Conservation (phyloP, 352 stramenopile genomes). For the Blastocystis hominis region DNA sequence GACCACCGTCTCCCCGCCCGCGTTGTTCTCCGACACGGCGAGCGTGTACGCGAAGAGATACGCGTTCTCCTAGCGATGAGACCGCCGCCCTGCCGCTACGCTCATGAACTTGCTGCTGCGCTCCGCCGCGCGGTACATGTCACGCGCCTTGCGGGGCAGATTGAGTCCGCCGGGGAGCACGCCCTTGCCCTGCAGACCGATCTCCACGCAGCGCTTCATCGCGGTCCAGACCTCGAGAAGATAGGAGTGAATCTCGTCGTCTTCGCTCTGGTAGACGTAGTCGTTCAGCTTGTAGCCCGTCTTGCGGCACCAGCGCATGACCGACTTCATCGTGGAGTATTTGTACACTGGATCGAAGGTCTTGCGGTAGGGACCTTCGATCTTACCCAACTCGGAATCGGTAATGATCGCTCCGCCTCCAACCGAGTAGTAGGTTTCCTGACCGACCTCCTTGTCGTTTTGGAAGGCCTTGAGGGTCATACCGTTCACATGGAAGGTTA, state of each 20-base stretch:
- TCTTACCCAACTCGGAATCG: conserved; percentile 53
- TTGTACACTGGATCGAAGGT: conserved; percentile 55
- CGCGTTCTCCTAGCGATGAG: conserved; percentile 18
- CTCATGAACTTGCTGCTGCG: conserved; percentile 1
- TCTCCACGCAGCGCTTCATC: conserved; percentile 60
- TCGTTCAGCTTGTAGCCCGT: conserved; percentile 51
- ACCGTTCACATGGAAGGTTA: conserved; percentile 59
- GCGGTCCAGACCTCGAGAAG: conserved; percentile 59
- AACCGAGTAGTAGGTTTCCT: conserved; percentile 61
- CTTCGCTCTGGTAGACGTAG: conserved; percentile 54
- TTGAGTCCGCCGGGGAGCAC: conserved; percentile 59
- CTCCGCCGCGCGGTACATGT: conserved; percentile 57
- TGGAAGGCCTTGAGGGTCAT: conserved; percentile 59
- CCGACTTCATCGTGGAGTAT: conserved; percentile 58
- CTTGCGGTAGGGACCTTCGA: conserved; percentile 45
- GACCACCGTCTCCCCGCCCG: conserved; percentile 57
- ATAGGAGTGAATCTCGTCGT: conserved; percentile 57
- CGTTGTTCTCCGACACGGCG: conserved; percentile 61
- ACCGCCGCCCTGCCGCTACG: not conserved
- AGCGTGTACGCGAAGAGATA: conserved; percentile 60
- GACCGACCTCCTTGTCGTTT: not conserved
- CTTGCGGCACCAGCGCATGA: conserved; percentile 38
- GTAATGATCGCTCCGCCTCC: conserved; percentile 60
- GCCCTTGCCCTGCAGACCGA: conserved; percentile 52
- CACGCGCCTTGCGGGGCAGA: conserved; percentile 57